Evolutionary conservation across 495 filamentous ascomycete genomes (phyloP).

Genomic region (Penicillium cinerascens): DNA sequence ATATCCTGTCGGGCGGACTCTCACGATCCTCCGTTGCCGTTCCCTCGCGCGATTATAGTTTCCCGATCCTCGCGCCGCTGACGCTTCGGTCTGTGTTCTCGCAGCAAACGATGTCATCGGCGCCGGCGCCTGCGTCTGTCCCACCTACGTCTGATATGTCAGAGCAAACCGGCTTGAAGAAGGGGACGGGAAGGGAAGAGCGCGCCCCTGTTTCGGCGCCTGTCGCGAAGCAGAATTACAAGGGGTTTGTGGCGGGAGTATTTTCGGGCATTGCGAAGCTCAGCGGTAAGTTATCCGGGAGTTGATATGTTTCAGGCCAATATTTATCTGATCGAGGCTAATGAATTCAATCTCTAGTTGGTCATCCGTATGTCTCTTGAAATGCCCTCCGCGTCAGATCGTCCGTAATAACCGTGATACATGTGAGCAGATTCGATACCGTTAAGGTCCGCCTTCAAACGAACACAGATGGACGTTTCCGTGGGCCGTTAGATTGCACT

Average conservation of each 20-base stretch:
- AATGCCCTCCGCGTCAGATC: not conserved
- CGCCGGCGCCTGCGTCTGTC: conserved; percentile 20
- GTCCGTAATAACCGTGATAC: conserved; percentile 5
- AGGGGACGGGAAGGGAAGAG: conserved; percentile 5
- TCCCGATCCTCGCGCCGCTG: conserved; percentile 8
- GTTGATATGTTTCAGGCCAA: not conserved
- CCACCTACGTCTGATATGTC: conserved; percentile 13
- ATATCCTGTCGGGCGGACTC: too few relatives aligned
- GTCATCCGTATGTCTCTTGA: conserved; percentile 56
- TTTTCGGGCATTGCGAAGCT: conserved; percentile 93
- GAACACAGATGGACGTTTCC: conserved; percentile 70
- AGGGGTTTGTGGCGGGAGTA: conserved; percentile 90
- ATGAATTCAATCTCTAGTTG: conserved; percentile 42
- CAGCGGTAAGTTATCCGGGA: conserved; percentile 54
- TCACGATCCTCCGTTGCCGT: not conserved
- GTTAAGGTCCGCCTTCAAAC: conserved; percentile 96
- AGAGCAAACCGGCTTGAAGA: conserved; percentile 2
- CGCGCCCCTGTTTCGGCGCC: conserved; percentile 9
- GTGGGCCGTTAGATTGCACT: conserved; percentile 82
- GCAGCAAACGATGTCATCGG: conserved; percentile 22
- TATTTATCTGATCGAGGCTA: conserved; percentile 8
- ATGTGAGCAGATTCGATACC: conserved; percentile 69
- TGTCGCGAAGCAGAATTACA: conserved; percentile 56
- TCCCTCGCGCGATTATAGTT: not conserved
- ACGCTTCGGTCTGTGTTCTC: conserved; percentile 1